Evolutionary conservation across 2,329 filamentous ascomycete species (phyloP).

Genomic region (Xylaria sp.): DNA sequence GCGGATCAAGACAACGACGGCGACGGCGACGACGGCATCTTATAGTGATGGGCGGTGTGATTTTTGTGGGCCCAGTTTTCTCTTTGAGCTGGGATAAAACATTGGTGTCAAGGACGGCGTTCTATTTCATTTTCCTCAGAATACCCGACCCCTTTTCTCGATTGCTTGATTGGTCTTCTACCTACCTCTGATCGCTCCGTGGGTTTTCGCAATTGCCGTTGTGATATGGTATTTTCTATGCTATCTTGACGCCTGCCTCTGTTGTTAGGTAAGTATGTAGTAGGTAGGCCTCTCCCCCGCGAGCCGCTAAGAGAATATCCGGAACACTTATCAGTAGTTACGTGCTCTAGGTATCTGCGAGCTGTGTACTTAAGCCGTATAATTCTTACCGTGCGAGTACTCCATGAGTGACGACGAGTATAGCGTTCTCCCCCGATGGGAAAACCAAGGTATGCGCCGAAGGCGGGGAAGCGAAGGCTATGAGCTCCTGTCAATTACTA

Average conservation of each 20-base stretch:
- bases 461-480: too few species aligned
- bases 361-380: too few species aligned
- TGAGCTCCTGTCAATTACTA: too few species aligned
- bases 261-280: background rate
- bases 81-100: slow-evolving; percentile 3
- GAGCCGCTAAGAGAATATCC: slow-evolving; percentile 16
- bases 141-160: background rate
- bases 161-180: background rate
- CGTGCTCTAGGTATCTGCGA: too few species aligned
- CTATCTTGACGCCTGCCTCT: slow-evolving; percentile 6
- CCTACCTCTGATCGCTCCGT: background rate
- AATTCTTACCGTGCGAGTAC: too few species aligned
- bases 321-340: background rate
- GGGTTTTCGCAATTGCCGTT: background rate
- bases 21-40: slow-evolving; percentile 26
- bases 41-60: slow-evolving; percentile 1
- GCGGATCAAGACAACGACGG: slow-evolving; percentile 24
- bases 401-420: too few species aligned
- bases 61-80: background rate
- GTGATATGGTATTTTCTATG: slow-evolving; percentile 9
- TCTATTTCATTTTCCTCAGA: too few species aligned
- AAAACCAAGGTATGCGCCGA: too few species aligned
- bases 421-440: too few species aligned
- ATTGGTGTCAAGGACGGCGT: slow-evolving; percentile 14
- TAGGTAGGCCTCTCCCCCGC: background rate